Base-by-base conservation (phyloP, 2,329 filamentous ascomycete genomes). In the Xylariaceae sp. region DNA sequence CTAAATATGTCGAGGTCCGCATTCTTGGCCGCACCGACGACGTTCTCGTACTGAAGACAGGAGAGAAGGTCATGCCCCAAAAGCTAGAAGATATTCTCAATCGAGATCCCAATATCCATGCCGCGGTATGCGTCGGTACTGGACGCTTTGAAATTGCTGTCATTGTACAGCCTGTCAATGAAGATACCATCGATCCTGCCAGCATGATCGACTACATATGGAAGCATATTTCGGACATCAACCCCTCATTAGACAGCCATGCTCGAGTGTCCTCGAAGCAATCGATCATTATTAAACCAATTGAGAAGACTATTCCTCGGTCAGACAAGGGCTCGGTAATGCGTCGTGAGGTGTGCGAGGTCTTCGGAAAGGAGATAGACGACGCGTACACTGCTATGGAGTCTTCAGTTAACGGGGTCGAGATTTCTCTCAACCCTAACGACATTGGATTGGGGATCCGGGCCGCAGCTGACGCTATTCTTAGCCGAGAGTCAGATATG, bases 11-110 rank as follows among this genome's bases (percentile, higher is more conserved):
- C 50, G 33, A 71, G 68, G 28, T 69, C 66, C 53, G 67, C 56
- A 29, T 68, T 24, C 53, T 74, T 6, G 75, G 75, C 0, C 64
- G 76, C 6, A 67, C 66, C 17, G 75, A 77, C 31, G 63, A 65
- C 36, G 50, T 65, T 9, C 59, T 65, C 9, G 57, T 62, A 11
- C 41, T 64, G n/a, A 59, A 59, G 49, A 65, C 61, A 0, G 63
- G 63, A 29, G 63, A 65, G 31, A 65, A 65, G 36, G 51, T 65
- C 3, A 41, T 53, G 24, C 58, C 63, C 5, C 56, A 36, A n/a
- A 46, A 50, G 14, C 23, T 65, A 8, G 63, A 65, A 40, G 34
- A 52, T 23, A 12, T 21, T 0, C 50, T 65, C 5, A 53, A 48
- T 8, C 24, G 23, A 9, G 55, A 58, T 14, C 8, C 49, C 7